phyloP scores from a whole-genome alignment of 2,329 filamentous ascomycete species.

The Cryphonectria radicalis region DNA sequence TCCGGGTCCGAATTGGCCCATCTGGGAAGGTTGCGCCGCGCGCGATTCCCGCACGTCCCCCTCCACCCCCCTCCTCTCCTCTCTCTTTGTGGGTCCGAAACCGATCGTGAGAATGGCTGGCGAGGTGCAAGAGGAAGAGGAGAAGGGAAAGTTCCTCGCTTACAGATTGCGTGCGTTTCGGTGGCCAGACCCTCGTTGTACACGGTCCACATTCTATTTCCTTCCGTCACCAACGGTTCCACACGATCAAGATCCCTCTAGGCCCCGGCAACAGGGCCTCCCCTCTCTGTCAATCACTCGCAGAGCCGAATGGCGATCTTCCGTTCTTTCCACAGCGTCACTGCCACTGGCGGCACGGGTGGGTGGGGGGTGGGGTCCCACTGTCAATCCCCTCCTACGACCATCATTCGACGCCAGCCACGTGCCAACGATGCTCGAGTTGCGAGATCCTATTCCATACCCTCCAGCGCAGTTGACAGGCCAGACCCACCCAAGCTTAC shows the following conservation, averaged over 20 bases:
- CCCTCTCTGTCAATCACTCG: not conserved
- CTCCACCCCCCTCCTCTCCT: not conserved
- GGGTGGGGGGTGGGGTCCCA: not conserved
- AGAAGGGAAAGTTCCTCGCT: not conserved
- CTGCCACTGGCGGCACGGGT: not conserved
- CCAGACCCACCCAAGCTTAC: not conserved
- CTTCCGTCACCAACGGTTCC: not conserved
- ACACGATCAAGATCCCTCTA: not conserved
- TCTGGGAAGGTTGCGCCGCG: slow-evolving; percentile 6
- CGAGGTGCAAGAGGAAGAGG: not conserved
- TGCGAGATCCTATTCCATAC: no score
- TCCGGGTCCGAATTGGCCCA: not conserved
- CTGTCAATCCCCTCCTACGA: not conserved
- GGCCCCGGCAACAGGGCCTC: not conserved
- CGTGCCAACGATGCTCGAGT: not conserved
- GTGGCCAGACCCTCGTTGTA: slow-evolving; percentile 5
- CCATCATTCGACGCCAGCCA: not conserved
- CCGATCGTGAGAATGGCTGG: not conserved
- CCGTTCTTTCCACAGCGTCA: not conserved
- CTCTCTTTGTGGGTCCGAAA: not conserved
- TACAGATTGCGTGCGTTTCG: slow-evolving; percentile 5
- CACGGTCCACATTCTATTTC: not conserved
- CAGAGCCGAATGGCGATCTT: slow-evolving; percentile 1
- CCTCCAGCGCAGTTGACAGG: not conserved
- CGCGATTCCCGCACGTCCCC: not conserved